Evolutionary conservation across 306 rosid genomes (phyloP).

Genomic region (Gillenia trifoliata): DNA sequence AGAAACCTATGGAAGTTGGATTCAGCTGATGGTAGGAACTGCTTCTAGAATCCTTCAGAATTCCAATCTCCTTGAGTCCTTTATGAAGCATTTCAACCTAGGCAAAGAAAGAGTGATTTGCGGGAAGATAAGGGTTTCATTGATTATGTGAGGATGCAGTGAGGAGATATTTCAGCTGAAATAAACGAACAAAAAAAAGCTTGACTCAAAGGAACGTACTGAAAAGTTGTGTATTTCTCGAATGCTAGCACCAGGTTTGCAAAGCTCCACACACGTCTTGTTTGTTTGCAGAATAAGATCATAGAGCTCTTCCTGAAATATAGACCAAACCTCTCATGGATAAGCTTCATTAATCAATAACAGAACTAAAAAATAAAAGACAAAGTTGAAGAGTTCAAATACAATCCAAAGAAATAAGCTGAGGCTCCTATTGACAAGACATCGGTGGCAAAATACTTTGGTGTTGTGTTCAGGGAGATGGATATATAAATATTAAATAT

Average conservation of each 20-base stretch:
- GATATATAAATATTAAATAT: background rate
- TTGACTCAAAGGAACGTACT: constrained; percentile 32
- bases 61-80: constrained; percentile 76
- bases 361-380: background rate
- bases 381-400: background rate
- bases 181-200: background rate
- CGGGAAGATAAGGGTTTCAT: background rate
- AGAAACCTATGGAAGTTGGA: constrained; percentile 89
- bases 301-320: constrained; percentile 82
- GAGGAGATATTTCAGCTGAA: background rate
- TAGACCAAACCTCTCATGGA: constrained; percentile 4
- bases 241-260: constrained; percentile 81
- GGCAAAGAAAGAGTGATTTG: constrained; percentile 17
- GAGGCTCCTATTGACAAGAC: background rate
- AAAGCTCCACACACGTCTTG: constrained; percentile 75
- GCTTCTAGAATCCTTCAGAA: constrained; percentile 52
- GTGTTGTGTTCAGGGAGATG: background rate
- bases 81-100: constrained; percentile 74
- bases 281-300: constrained; percentile 74
- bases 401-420: background rate
- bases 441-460: background rate
- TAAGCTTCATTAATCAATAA: background rate
- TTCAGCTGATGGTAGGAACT: constrained; percentile 69
- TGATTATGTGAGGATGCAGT: background rate
- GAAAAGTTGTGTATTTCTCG: constrained; percentile 75